Percentiles rank a stretch among this genome's conserved stretches.
These are phyloP conservation scores for Hypoxylon fragiforme DNA, from an alignment of 495 filamentous ascomycete genomes.

Conservation along the genomic window DNA sequence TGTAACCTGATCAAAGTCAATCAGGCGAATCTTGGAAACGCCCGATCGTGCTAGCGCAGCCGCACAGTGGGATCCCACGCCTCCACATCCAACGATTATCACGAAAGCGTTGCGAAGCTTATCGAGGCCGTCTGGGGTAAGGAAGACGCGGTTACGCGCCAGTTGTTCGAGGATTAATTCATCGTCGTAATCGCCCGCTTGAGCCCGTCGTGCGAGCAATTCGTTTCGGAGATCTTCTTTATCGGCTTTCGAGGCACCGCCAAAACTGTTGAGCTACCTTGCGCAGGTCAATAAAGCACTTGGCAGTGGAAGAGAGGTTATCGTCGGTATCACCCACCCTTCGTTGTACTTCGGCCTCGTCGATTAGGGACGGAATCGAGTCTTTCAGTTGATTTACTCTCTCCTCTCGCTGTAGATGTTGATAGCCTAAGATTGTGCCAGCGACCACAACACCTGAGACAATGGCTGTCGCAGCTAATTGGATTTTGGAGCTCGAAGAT, in stretches of 20 bases:
- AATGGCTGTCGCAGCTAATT: constrained; percentile 75
- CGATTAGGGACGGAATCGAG: constrained; percentile 65
- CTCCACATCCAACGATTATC: constrained; percentile 89
- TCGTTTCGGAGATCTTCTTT: constrained; percentile 80
- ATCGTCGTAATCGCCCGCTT: constrained; percentile 89
- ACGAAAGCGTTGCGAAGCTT: constrained; percentile 81
- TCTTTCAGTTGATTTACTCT: constrained; percentile 69
- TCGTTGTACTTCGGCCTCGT: constrained; percentile 36
- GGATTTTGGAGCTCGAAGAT: constrained; percentile 47
- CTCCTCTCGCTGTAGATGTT: constrained; percentile 63
- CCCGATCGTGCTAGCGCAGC: constrained; percentile 88
- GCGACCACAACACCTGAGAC: constrained; percentile 76
- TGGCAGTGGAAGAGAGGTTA: not conserved
- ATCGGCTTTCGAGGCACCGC: constrained; percentile 60
- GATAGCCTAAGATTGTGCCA: constrained; percentile 70
- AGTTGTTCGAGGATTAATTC: constrained; percentile 95
- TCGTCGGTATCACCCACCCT: constrained; percentile 24
- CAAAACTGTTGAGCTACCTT: constrained; percentile 75
- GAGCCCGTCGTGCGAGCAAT: constrained; percentile 76
- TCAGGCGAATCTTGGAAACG: constrained; percentile 79
- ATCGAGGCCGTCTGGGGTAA: constrained; percentile 75
- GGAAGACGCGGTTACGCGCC: constrained; percentile 90
- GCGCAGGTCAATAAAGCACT: constrained; percentile 36
- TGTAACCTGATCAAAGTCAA: constrained; percentile 98
- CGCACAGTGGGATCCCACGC: constrained; percentile 89